These are phyloP conservation scores for Collybia mongolica DNA, from an alignment of 768 basidiomycete species.

Conservation along the genomic window DNA sequence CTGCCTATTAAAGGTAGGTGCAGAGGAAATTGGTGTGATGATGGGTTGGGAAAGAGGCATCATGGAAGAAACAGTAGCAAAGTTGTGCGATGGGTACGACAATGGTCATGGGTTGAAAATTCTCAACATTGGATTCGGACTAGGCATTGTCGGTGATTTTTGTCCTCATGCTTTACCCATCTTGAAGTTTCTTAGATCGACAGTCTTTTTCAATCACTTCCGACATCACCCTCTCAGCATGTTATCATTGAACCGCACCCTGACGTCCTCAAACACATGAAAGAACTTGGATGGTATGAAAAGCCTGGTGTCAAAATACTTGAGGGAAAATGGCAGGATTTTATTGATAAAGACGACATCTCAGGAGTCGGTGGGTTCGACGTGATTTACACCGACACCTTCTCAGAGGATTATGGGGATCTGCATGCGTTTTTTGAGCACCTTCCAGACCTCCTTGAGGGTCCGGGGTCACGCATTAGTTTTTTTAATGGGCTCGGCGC, in stretches of 20 bases:
- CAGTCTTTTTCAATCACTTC: constrained; percentile 67
- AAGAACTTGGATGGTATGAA: constrained; percentile 71
- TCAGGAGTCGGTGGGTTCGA: constrained; percentile 76
- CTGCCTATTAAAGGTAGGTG: constrained; percentile 63
- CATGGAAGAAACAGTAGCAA: constrained; percentile 79
- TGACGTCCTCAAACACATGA: constrained; percentile 85
- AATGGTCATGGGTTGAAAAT: constrained; percentile 55
- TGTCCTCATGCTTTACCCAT: not conserved
- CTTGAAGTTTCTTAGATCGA: constrained; percentile 62
- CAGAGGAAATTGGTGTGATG: constrained; percentile 94
- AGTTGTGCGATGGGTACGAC: constrained; percentile 55
- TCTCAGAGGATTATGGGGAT: constrained; percentile 84
- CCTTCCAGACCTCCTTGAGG: constrained; percentile 73
- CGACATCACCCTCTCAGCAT: constrained; percentile 64
- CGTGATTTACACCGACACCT: constrained; percentile 89
- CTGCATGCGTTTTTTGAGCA: constrained; percentile 80
- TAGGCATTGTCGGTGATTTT: constrained; percentile 72
- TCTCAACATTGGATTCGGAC: constrained; percentile 91
- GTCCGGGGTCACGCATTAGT: constrained; percentile 77
- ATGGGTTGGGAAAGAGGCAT: constrained; percentile 97
- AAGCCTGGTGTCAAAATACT: constrained; percentile 76
- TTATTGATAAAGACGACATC: constrained; percentile 59
- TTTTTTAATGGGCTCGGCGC: constrained; percentile 99
- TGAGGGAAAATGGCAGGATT: constrained; percentile 95
- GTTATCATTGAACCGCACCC: constrained; percentile 95